Percentiles rank a stretch among this genome's conserved stretches.
Evolutionary conservation across 2,329 filamentous ascomycete genomes (phyloP).

Genomic region (Beauveria medogensis): DNA sequence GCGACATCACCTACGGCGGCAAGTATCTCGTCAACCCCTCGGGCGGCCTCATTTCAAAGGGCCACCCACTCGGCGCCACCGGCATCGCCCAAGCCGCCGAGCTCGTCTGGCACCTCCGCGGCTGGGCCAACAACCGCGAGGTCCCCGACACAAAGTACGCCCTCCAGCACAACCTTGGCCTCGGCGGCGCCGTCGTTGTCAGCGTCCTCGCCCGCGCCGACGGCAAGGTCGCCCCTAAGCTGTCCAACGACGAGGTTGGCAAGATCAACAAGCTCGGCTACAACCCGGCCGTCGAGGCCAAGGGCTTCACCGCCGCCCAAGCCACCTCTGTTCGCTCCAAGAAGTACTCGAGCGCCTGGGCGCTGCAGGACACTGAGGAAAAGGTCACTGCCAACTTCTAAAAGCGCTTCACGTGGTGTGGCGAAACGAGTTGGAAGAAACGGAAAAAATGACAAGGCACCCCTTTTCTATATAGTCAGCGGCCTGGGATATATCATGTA

Average conservation of each 20-base stretch:
- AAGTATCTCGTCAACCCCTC: slow-evolving; percentile 84
- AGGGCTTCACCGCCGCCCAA: slow-evolving; percentile 77
- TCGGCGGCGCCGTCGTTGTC: slow-evolving; percentile 85
- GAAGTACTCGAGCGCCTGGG: slow-evolving; percentile 59
- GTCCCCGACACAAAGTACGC: slow-evolving; percentile 61
- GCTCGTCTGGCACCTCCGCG: slow-evolving; percentile 88
- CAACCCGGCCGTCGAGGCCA: slow-evolving; percentile 84
- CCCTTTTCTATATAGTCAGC: slow-evolving; percentile 5
- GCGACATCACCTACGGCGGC: slow-evolving; percentile 87
- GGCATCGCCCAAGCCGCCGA: slow-evolving; percentile 95
- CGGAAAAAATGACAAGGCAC: background rate
- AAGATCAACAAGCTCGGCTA: slow-evolving; percentile 68
- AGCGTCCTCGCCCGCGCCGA: slow-evolving; percentile 84
- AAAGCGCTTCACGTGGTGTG: background rate
- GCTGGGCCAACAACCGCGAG: slow-evolving; percentile 88
- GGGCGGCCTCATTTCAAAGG: slow-evolving; percentile 91
- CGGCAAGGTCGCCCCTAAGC: slow-evolving; percentile 51
- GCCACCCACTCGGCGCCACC: slow-evolving; percentile 86
- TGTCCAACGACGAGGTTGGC: slow-evolving; percentile 58
- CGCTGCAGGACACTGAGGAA: slow-evolving; percentile 55
- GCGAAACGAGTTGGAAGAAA: background rate
- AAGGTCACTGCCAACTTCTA: slow-evolving; percentile 34
- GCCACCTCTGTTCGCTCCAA: slow-evolving; percentile 63
- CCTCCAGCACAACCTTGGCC: slow-evolving; percentile 86
- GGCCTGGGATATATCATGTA: slow-evolving; percentile 10